These are phyloP conservation scores for Backusella tarrabulga DNA, from an alignment of 192 early-diverging fungal species.

Conservation along the genomic window DNA sequence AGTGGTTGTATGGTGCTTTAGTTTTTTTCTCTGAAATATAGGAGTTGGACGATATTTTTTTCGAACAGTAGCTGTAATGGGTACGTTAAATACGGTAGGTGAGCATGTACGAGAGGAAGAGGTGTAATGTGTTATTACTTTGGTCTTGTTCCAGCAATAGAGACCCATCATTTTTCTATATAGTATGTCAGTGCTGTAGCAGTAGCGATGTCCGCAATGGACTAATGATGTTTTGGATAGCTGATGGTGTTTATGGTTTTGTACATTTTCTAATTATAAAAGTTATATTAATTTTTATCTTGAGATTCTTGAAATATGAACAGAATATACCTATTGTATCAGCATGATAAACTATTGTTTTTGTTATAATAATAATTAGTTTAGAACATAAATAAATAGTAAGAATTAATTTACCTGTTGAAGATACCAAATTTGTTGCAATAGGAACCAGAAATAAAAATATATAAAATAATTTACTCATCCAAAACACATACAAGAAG, in stretches of 20 bases:
- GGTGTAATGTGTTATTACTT: background rate
- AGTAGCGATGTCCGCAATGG: background rate
- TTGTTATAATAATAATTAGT: background rate
- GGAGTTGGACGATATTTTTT: background rate
- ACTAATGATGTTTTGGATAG: background rate
- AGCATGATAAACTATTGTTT: background rate
- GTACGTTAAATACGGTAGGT: background rate
- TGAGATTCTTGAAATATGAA: background rate
- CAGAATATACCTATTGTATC: background rate
- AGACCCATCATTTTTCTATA: background rate
- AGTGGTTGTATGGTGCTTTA: background rate
- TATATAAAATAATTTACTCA: background rate
- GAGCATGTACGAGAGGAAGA: background rate
- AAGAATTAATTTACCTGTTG: background rate
- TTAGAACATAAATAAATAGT: background rate
- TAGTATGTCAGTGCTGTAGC: background rate
- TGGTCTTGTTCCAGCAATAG: background rate
- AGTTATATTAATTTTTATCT: background rate
- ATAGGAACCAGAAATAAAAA: background rate
- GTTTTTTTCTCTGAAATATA: conserved; percentile 1
- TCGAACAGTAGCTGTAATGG: background rate
- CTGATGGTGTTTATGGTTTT: background rate
- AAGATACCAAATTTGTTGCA: background rate
- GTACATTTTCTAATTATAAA: background rate
- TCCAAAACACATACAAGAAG: background rate